Evolutionary conservation across 73 alveolate species (phyloP), one percentile per base, ranked within the genome.

Genomic region (Paramecium bursaria): DNA sequence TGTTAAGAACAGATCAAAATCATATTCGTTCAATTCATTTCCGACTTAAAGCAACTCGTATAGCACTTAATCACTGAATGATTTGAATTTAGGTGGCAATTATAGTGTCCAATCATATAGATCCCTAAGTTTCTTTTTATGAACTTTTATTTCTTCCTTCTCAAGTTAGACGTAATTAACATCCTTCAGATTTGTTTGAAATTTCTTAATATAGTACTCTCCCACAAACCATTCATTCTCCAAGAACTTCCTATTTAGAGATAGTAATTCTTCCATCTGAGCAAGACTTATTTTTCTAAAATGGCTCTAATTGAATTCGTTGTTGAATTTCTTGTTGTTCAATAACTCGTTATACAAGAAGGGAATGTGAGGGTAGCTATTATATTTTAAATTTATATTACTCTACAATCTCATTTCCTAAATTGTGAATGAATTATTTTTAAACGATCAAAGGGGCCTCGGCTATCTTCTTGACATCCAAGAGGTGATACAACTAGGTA

Each of bases 151-250:
- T n/a, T n/a, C n/a, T n/a, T n/a, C n/a, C n/a, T n/a, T n/a, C n/a
- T n/a, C n/a, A n/a, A n/a, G n/a, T n/a, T n/a, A n/a, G n/a, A n/a
- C n/a, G 49, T 39, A 39, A 39, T 39, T 39, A 11, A 39, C 11
- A 39, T 39, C 49, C 11, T 39, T 39, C 49, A 39, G 11, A 39
- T 39, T 39, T 5, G 5, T 7, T 39, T 39, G 49, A 39, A 39
- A 57, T 31, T 57, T 57, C 31, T 57, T 57, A 26, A 57, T 29
- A 4, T 26, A 57, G 10, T 29, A n/a, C 29, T 57, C 29, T 57
- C 76, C 76, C 26, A 57, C 14, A 14, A 57, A 57, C 7, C 31
- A n/a, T 57, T 29, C 29, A 57, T 57, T 57, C 17, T 57, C 76
- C 2, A 29, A 11, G 3, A 57, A 57, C 31, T 10, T 29, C 1